Base-by-base conservation (phyloP, 495 filamentous ascomycete genomes). In the Aspergillus olivimuriae region DNA sequence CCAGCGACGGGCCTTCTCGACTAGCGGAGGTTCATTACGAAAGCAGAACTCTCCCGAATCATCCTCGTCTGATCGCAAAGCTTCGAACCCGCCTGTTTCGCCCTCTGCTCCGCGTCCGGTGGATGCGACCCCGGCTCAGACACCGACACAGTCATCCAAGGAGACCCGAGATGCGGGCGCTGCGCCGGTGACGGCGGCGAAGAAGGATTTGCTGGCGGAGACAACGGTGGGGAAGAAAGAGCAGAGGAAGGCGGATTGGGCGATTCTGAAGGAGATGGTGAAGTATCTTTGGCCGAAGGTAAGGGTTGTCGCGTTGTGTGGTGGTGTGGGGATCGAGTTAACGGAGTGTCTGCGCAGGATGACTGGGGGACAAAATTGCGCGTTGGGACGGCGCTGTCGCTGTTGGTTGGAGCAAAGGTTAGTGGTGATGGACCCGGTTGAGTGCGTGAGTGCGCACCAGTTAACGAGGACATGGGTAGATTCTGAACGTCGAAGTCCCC, bases 261-360 rank as follows among this genome's bases (percentile, higher is more conserved):
- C 87, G 5, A 98, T 98, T 35, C 91, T 98, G 72, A 94, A 88
- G 66, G 89, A 97, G 62, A 96, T 98, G 90, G 80, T 84, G 33
- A 82, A 78, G 43, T 98, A 98, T 61, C 65, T 98, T n/a, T 98
- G 92, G 92, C 92, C 92, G 21, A 95, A 92, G 72, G 79, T 80
- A 69, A 43, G 58, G 23, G 21, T 17, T 45, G 28, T 7, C 16
- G 26, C 20, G 26, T 30, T 14, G 19, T 24, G 22, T 6, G 19
- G 23, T 9, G 19, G 9, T 12, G 18, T 22, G 19, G 8, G 14
- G 23, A 36, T 41, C 44, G 53, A 42, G n/a, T 39, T 47, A 47
- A 50, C 45, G 38, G 43, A 47, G 33, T 4, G 24, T 14, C 18
- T 34, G 31, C 38, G 41, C 46, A 83, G 77, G 80, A 84, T 62